These are phyloP conservation scores for Ormosia semicastrata DNA, from an alignment of 306 rosid species.

Conservation along the genomic window DNA sequence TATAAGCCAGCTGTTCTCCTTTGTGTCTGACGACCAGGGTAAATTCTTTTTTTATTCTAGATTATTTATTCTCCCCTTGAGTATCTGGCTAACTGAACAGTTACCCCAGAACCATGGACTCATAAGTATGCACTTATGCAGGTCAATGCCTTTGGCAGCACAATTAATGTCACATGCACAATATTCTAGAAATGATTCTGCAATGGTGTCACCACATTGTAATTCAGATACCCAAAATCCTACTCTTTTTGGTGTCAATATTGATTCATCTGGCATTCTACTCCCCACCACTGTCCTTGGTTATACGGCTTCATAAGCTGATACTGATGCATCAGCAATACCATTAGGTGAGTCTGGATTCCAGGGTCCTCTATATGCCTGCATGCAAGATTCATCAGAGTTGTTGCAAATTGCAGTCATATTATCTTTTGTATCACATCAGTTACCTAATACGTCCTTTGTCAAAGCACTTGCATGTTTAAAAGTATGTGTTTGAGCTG, in stretches of 20 bases:
- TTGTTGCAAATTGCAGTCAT: slow-evolving; percentile 69
- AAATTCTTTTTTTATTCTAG: too few species aligned
- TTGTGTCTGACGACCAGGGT: too few species aligned
- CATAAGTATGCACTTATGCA: slow-evolving; percentile 57
- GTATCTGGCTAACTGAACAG: slow-evolving; percentile 65
- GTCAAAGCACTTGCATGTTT: too few species aligned
- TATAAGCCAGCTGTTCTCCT: too few species aligned
- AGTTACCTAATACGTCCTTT: too few species aligned
- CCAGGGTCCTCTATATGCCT: slow-evolving; percentile 63
- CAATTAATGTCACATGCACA: slow-evolving; percentile 60
- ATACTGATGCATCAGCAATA: slow-evolving; percentile 62
- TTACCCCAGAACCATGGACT: slow-evolving; percentile 62
- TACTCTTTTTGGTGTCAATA: slow-evolving; percentile 77
- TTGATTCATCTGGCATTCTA: slow-evolving; percentile 86
- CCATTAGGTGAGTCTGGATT: slow-evolving; percentile 79
- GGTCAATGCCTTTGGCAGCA: slow-evolving; percentile 53
- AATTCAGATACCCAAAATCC: slow-evolving; percentile 66
- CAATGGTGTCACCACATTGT: slow-evolving; percentile 57
- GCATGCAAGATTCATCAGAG: slow-evolving; percentile 74
- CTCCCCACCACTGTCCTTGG: slow-evolving; percentile 68
- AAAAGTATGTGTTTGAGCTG: too few species aligned
- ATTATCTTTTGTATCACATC: too few species aligned
- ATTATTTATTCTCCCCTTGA: too few species aligned
- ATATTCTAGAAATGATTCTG: slow-evolving; percentile 61
- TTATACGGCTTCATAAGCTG: slow-evolving; percentile 56